These are phyloP conservation scores for Curvularia hawaiiensis DNA, from an alignment of 2,329 filamentous ascomycete genomes.

Conservation along the genomic window DNA sequence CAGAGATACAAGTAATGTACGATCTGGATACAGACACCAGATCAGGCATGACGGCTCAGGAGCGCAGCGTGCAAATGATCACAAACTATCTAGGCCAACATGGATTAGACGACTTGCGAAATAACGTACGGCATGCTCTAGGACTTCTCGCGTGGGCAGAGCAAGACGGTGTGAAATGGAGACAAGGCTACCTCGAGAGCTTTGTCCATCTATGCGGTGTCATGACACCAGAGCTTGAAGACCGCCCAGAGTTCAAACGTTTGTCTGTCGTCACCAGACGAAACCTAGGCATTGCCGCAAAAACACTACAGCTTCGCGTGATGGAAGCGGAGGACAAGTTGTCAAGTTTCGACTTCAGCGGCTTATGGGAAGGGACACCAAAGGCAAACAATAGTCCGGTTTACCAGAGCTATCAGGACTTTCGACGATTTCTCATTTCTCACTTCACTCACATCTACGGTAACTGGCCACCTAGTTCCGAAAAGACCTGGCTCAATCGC, in stretches of 20 bases:
- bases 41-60: conserved; percentile 35
- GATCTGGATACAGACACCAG: conserved; percentile 49
- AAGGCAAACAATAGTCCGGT: conserved; percentile 50
- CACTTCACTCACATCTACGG: conserved; percentile 64
- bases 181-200: conserved; percentile 69
- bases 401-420: conserved; percentile 61
- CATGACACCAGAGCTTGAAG: conserved; percentile 52
- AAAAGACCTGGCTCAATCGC: conserved; percentile 63
- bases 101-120: conserved; percentile 68
- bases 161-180: conserved; percentile 64
- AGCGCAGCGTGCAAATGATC: conserved; percentile 62
- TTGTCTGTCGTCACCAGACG: conserved; percentile 67
- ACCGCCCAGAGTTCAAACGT: conserved; percentile 61
- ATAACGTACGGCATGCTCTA: conserved; percentile 64
- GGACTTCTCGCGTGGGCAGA: conserved; percentile 71
- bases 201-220: conserved; percentile 72
- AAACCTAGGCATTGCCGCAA: conserved; percentile 65
- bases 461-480: conserved; percentile 63
- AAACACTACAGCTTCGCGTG: conserved; percentile 66
- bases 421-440: conserved; percentile 64
- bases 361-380: conserved; percentile 59
- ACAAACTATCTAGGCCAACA: conserved; percentile 65
- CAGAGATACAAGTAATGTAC: conserved; percentile 62
- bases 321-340: conserved; percentile 67
- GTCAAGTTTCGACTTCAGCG: conserved; percentile 63